These are phyloP conservation scores for Fusarium graminum DNA, from an alignment of 2,329 filamentous ascomycete species.

Conservation along the genomic window DNA sequence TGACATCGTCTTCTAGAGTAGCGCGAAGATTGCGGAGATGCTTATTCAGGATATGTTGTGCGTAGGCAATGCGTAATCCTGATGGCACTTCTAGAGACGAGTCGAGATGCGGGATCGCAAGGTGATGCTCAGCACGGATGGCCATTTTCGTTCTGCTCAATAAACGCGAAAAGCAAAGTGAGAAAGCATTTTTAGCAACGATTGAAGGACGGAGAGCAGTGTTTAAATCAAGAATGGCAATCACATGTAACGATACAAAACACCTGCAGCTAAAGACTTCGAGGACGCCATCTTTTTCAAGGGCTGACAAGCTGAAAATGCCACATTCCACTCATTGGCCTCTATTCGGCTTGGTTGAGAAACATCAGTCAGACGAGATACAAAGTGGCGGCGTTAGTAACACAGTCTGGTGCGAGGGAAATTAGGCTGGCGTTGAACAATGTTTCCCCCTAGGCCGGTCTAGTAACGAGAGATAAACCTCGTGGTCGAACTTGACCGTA, in stretches of 20 bases:
- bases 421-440: no score
- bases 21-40: neutral
- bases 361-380: conserved; percentile 6
- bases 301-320: conserved; percentile 6
- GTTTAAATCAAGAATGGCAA: no score
- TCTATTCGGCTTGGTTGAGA: neutral
- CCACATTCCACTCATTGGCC: conserved; percentile 12
- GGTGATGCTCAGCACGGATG: conserved; percentile 8
- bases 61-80: conserved; percentile 13
- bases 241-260: no score
- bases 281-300: neutral
- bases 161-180: no score
- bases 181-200: no score
- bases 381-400: conserved; percentile 17
- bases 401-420: neutral
- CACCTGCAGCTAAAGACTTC: no score
- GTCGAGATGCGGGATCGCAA: neutral
- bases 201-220: no score
- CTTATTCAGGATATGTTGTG: conserved; percentile 2
- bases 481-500: no score
- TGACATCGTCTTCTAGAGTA: neutral
- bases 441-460: no score
- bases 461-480: no score
- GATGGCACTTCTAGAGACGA: neutral
- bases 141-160: conserved; percentile 1